Conservation (phyloP, 305 asterid genomes). For the Fraxinus nigra region DNA sequence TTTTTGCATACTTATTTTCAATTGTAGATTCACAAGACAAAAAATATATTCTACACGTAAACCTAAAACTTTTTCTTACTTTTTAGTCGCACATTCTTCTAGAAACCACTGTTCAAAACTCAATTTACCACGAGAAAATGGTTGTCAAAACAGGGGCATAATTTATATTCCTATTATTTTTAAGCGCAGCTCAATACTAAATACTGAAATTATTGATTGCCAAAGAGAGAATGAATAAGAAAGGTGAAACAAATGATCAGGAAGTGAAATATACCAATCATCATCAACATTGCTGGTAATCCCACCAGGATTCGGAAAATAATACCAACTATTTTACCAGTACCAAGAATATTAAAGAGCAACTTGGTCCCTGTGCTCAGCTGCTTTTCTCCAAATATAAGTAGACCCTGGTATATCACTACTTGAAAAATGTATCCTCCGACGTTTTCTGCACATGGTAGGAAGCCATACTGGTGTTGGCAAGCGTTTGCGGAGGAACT, state of each 20-base stretch:
- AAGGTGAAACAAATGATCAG: neutral
- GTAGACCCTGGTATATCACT: constrained; percentile 44
- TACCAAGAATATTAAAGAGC: constrained; percentile 46
- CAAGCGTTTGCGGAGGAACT: constrained; percentile 26
- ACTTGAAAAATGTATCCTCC: constrained; percentile 53
- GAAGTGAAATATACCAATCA: constrained; percentile 19
- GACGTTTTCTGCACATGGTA: constrained; percentile 66
- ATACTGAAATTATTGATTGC: neutral
- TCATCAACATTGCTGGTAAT: constrained; percentile 47
- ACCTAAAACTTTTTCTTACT: neutral
- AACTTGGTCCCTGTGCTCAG: constrained; percentile 52
- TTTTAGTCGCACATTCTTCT: too few species aligned
- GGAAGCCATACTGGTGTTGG: constrained; percentile 53
- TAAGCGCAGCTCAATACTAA: neutral
- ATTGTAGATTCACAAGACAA: too few species aligned
- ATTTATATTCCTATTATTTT: neutral
- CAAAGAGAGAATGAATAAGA: neutral
- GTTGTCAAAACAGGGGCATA: neutral
- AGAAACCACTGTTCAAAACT: neutral
- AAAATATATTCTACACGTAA: too few species aligned
- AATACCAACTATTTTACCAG: constrained; percentile 53
- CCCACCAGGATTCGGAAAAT: constrained; percentile 55
- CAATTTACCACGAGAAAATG: neutral
- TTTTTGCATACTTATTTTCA: neutral
- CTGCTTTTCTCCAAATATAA: constrained; percentile 47